Conservation (phyloP, 805 yeast genomes). For the Metschnikowia colocasiae region DNA sequence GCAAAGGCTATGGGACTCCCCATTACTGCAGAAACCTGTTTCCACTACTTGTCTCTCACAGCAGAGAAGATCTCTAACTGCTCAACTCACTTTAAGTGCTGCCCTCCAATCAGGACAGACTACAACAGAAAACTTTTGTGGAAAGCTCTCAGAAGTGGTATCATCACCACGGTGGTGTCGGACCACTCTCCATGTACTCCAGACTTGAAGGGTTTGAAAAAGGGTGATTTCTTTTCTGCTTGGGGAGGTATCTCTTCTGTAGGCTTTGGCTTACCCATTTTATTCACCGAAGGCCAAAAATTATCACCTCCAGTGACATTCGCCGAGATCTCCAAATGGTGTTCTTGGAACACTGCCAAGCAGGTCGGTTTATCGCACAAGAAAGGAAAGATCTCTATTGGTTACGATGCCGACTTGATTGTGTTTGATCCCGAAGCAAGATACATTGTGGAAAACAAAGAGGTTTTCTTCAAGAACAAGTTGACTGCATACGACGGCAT, state of each 20-base stretch:
- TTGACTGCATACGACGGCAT: slow-evolving; percentile 82
- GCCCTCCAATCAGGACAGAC: slow-evolving; percentile 87
- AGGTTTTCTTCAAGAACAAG: slow-evolving; percentile 76
- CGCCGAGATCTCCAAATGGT: slow-evolving; percentile 72
- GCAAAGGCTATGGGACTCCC: slow-evolving; percentile 62
- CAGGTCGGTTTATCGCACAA: slow-evolving; percentile 73
- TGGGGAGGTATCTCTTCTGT: slow-evolving; percentile 98
- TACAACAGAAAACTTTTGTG: slow-evolving; percentile 70
- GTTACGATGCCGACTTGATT: slow-evolving; percentile 85
- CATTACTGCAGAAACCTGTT: slow-evolving; percentile 87
- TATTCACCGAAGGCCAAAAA: slow-evolving; percentile 69
- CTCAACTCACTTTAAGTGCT: slow-evolving; percentile 84
- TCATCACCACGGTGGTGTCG: slow-evolving; percentile 82
- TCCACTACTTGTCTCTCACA: slow-evolving; percentile 77
- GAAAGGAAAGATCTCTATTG: slow-evolving; percentile 71
- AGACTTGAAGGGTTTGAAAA: slow-evolving; percentile 71
- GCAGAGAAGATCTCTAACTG: slow-evolving; percentile 77
- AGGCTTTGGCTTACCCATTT: slow-evolving; percentile 81
- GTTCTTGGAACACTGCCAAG: slow-evolving; percentile 74
- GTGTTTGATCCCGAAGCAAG: slow-evolving; percentile 64
- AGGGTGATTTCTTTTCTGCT: slow-evolving; percentile 85
- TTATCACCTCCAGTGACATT: slow-evolving; percentile 49
- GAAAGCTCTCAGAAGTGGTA: slow-evolving; percentile 64
- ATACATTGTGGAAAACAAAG: slow-evolving; percentile 50
- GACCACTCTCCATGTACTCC: slow-evolving; percentile 98